Percentiles rank a stretch among this genome's conserved stretches.
Evolutionary conservation across 768 basidiomycete species (phyloP).

Genomic region (Tremella yokohamensis): DNA sequence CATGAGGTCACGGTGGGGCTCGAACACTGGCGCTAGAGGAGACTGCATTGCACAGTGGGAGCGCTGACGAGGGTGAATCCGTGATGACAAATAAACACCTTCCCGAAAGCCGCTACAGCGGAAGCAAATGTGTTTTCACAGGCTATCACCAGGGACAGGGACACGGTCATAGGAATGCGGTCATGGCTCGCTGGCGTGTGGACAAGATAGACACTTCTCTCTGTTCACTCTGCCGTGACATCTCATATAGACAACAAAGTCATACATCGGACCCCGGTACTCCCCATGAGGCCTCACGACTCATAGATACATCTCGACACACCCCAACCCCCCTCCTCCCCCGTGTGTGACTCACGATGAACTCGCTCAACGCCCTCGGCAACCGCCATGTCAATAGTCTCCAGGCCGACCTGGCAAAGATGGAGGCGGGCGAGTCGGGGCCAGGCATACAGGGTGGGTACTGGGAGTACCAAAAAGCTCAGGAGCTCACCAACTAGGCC

Average conservation of each 20-base stretch:
- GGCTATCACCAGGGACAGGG: no score
- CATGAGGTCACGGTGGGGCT: conserved; percentile 42
- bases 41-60: conserved; percentile 35
- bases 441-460: conserved; percentile 75
- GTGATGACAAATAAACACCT: conserved; percentile 40
- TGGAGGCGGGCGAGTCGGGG: conserved; percentile 75
- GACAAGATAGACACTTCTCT: no score
- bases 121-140: conserved; percentile 4
- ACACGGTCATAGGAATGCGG: no score
- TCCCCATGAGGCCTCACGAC: no score
- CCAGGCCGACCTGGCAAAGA: conserved; percentile 76
- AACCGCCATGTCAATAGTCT: conserved; percentile 87
- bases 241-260: no score
- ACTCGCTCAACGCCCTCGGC: conserved; percentile 89
- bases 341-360: conserved; percentile 70
- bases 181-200: no score
- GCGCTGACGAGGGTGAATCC: conserved; percentile 43
- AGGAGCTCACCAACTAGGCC: conserved; percentile 58
- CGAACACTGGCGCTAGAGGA: conserved; percentile 49
- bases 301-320: no score
- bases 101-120: conserved; percentile 46
- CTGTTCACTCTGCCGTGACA: no score
- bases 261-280: no score
- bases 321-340: no score
- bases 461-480: background rate